phyloP scores from a whole-genome alignment of 2,329 filamentous ascomycete genomes.

The Thielaviopsis punctulata region DNA sequence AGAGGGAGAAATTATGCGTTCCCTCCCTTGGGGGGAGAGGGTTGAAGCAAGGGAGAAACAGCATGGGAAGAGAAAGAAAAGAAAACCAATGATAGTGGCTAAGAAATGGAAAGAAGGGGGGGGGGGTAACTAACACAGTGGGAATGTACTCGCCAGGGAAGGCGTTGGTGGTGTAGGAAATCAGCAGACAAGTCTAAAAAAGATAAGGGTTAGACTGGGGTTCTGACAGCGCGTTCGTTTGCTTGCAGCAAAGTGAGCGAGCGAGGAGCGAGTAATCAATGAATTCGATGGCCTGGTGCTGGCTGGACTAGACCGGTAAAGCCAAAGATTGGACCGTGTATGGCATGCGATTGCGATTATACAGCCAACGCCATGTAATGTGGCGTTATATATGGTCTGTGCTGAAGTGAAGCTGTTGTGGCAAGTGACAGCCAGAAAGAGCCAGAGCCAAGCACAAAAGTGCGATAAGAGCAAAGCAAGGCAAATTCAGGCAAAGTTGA shows the following conservation, averaged over 20 bases:
- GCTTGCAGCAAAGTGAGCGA: conserved; percentile 4
- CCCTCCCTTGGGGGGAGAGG: too few relatives aligned
- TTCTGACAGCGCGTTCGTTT: background rate
- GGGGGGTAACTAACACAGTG: conserved; percentile 59
- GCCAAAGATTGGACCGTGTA: too few relatives aligned
- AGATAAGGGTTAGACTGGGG: conserved; percentile 17
- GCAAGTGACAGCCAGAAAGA: background rate
- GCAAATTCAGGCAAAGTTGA: too few relatives aligned
- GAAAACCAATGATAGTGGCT: background rate
- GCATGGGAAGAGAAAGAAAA: background rate
- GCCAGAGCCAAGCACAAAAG: background rate
- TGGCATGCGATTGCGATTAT: too few relatives aligned
- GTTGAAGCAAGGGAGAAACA: background rate
- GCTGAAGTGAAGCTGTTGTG: background rate
- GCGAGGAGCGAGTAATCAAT: conserved; percentile 9
- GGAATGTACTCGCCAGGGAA: conserved; percentile 99
- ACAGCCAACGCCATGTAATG: too few relatives aligned
- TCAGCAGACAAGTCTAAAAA: conserved; percentile 82
- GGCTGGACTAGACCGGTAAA: too few relatives aligned
- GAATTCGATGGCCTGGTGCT: too few relatives aligned
- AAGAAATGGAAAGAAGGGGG: background rate
- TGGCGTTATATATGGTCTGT: background rate
- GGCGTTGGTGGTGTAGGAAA: conserved; percentile 98
- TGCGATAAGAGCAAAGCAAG: too few relatives aligned
- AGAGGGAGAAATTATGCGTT: background rate